Percentiles rank a stretch among this genome's conserved stretches.
Conservation (phyloP, 2,329 filamentous ascomycete genomes). For the Colletotrichum tabaci region DNA sequence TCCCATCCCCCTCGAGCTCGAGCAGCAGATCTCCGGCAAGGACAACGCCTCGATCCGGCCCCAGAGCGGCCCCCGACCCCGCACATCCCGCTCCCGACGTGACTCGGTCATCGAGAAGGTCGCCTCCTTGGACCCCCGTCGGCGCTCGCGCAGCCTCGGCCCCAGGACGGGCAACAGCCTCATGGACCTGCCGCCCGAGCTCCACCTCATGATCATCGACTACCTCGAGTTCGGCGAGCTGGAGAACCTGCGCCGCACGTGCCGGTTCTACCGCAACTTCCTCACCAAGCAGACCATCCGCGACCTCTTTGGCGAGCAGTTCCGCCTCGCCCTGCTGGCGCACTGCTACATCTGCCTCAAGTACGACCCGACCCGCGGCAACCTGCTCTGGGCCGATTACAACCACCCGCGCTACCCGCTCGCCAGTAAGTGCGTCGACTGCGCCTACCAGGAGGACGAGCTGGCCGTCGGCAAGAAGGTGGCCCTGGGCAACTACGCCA, state of each 20-base stretch:
- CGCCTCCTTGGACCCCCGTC: constrained; percentile 39
- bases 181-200: constrained; percentile 57
- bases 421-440: constrained; percentile 57
- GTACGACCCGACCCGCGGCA: constrained; percentile 50
- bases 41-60: constrained; percentile 33
- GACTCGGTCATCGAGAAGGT: constrained; percentile 42
- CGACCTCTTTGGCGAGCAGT: constrained; percentile 53
- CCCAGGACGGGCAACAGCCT: constrained; percentile 45
- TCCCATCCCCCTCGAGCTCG: constrained; percentile 35
- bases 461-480: constrained; percentile 56
- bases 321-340: constrained; percentile 51
- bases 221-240: constrained; percentile 60
- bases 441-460: constrained; percentile 53
- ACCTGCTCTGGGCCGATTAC: constrained; percentile 52
- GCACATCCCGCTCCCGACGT: constrained; percentile 38
- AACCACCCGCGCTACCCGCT: constrained; percentile 54
- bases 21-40: constrained; percentile 27
- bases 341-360: constrained; percentile 59
- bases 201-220: constrained; percentile 58
- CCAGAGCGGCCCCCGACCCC: constrained; percentile 31
- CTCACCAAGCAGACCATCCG: constrained; percentile 55
- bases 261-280: constrained; percentile 53
- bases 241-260: constrained; percentile 59
- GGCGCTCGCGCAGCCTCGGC: constrained; percentile 30
- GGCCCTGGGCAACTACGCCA: constrained; percentile 52